Conservation (phyloP, 208 protist genomes). For the Porcisia hertigi region DNA sequence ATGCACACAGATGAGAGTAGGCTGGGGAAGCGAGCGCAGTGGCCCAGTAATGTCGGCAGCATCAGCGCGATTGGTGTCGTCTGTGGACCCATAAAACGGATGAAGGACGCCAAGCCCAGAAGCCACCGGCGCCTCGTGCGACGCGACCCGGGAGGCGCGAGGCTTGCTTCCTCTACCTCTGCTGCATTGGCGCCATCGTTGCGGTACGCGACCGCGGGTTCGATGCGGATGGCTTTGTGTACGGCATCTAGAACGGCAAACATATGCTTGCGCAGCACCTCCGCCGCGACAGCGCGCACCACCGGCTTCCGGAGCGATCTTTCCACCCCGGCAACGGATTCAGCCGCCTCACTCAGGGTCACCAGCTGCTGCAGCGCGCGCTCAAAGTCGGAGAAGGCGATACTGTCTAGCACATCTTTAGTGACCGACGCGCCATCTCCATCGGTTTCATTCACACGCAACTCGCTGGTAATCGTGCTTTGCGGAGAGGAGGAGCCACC, state of each 20-base stretch:
- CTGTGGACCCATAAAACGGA: constrained; percentile 66
- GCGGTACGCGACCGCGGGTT: constrained; percentile 15
- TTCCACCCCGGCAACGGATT: constrained; percentile 22
- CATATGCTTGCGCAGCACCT: constrained; percentile 37
- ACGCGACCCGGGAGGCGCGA: constrained; percentile 19
- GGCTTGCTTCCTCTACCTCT: constrained; percentile 1
- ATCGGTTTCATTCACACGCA: neutral
- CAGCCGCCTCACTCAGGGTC: constrained; percentile 39
- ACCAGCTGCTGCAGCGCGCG: constrained; percentile 44
- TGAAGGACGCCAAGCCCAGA: constrained; percentile 57
- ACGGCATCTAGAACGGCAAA: constrained; percentile 42
- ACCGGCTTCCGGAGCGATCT: constrained; percentile 25
- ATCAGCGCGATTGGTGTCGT: constrained; percentile 80
- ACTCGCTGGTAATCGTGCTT: neutral
- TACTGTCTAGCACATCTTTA: constrained; percentile 20
- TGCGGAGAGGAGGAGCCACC: neutral
- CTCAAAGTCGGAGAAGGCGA: constrained; percentile 42
- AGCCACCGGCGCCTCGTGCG: constrained; percentile 65
- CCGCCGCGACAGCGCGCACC: constrained; percentile 18
- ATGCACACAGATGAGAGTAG: constrained; percentile 45
- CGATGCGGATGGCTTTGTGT: constrained; percentile 41
- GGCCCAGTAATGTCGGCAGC: constrained; percentile 71
- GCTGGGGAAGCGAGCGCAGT: constrained; percentile 34
- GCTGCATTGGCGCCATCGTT: neutral
- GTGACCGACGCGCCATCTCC: neutral